Base-by-base conservation (phyloP, 225 moss, liverwort and hornwort species). In the Sphagnum tenellum region DNA sequence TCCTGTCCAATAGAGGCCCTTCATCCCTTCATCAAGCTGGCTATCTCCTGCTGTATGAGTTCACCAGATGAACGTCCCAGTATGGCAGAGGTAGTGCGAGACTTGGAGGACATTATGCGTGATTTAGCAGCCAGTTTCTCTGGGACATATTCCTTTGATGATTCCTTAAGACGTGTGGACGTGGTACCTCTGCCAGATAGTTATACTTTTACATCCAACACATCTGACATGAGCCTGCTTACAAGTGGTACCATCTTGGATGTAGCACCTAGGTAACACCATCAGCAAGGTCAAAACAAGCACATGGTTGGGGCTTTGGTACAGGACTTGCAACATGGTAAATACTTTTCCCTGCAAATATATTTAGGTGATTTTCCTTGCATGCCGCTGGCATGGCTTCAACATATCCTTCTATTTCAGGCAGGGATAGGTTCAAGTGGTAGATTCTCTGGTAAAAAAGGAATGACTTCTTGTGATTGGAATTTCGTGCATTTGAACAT, bases 61-160 rank as follows among this genome's bases (percentile, higher is more conserved):
- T 66, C 79, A 59, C 86, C 95, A 0, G 83, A 79, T 0, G 50
- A 9, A 1, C 76, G 95, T 0, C 95, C 95, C 50, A 89, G 77
- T 63, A 96, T 96, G 91, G 29, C 79, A 0, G 92, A 92, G 54
- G 67, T 96, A 13, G 76, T 92, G 63, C 86, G 80, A 3, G 86
- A 81, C 66, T 69, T 96, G 71, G 92, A 92, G 69, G 84, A 69
- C 62, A 76, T 96, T 12, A 80, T 78, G 3, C 83, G 82, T 47
- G 70, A 60, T 4, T 55, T 75, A 0, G 63, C 67, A 3, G 71
- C 70, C 14, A 60, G 66, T 49, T 72, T 73, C 70, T 46, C 78
- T 0, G 64, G 69, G 12, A 56, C 69, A 48, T 72, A 75, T 67
- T 29, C 75, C 0, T 64, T 75, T 0, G 69, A 68, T 0, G 81